Base-by-base conservation (phyloP, 164 flowering plant genomes). In the Houttuynia cordata region DNA sequence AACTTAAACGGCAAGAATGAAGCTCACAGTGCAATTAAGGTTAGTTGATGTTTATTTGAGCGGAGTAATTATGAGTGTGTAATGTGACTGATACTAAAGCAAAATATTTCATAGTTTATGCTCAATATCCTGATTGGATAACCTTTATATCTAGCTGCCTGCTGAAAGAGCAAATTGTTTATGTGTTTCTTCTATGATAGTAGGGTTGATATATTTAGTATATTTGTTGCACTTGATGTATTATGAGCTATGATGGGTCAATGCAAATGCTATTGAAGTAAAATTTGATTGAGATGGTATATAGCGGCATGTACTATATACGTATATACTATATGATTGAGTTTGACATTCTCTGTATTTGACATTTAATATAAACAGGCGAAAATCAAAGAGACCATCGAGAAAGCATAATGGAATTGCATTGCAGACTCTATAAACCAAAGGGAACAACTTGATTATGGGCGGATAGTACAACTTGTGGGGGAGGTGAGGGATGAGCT, bases 401-500 rank as follows among this genome's bases (percentile, higher is more conserved):
- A 91, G 71, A 83, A 79, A 50, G 99, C 93, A 57, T 94, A 86
- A 58, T 94, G 99, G 99, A 96, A 94, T 75, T 77, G 79, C 42
- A 65, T 94, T 60, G 72, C 75, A 39, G 90, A 88, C 52, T 81
- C 93, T 10, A 25, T 91, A 72, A 80, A 71, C 66, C 70, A 76
- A 73, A 84, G 81, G 58, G 70, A 80, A 54, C 88, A 80, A 21
- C 88, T 90, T 7, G 67, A 80, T 53, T 87, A 82, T 70, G 79
- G 73, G 41, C 77, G 83, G 34, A 70, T 91, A 20, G 65, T 83
- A 70, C 79, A 88, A 37, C 86, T 94, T 23, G 75, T 84, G 77
- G 75, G 71, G 68, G 99, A 91, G 74, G 87, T 85, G 49, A 85
- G 96, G 67, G 96, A 91, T 79, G 97, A 83, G 67, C 70, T 94